Percentiles rank a stretch among this genome's conserved stretches.
phyloP scores from a whole-genome alignment of 306 rosid genomes.

The Cucurbita maxima region DNA sequence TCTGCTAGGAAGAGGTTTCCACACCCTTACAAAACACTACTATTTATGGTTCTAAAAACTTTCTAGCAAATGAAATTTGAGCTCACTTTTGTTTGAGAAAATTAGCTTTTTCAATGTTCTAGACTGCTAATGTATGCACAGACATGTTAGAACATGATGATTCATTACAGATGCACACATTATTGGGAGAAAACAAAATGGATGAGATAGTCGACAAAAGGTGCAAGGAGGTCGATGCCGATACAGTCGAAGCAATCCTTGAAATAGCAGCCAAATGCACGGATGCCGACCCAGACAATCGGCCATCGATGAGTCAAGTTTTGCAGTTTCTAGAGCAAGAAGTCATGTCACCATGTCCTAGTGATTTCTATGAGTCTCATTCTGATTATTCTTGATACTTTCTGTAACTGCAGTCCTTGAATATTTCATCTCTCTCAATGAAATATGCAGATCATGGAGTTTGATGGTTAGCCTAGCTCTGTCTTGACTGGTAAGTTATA shows the following conservation, averaged over 20 bases:
- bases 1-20: too few species aligned
- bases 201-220: slow-evolving; percentile 56
- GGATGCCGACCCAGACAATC: slow-evolving; percentile 61
- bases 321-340: slow-evolving; percentile 83
- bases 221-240: slow-evolving; percentile 54
- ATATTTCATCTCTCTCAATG: slow-evolving; percentile 1
- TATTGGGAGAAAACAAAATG: slow-evolving; percentile 55
- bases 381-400: slow-evolving; percentile 38
- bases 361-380: slow-evolving; percentile 73
- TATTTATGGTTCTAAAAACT: background rate
- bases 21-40: background rate
- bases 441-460: background rate
- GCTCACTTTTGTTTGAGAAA: background rate
- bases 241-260: slow-evolving; percentile 52
- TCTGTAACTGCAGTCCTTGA: slow-evolving; percentile 3
- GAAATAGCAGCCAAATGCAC: slow-evolving; percentile 86
- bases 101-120: background rate
- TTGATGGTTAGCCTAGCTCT: background rate
- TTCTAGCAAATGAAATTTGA: background rate
- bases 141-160: background rate
- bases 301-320: slow-evolving; percentile 81
- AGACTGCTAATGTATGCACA: background rate
- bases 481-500: background rate
- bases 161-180: slow-evolving; percentile 50
- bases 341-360: slow-evolving; percentile 76